Evolutionary conservation across 164 flowering plant genomes (phyloP).

Genomic region (Dillenia suffruticosa): DNA sequence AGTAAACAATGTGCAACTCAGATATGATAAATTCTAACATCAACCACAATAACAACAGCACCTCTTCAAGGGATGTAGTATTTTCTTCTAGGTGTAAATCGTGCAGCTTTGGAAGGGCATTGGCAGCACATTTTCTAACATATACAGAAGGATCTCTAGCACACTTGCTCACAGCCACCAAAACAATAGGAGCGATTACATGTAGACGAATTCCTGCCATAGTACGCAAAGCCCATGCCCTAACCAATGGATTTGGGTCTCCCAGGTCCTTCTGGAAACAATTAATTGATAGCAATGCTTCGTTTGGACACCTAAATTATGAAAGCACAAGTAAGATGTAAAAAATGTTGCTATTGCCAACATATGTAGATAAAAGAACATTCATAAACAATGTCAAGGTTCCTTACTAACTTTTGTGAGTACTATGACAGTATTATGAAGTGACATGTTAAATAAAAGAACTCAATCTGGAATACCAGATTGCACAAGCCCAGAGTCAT

Average conservation of each 20-base stretch:
- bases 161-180: slow-evolving; percentile 81
- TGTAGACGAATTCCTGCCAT: slow-evolving; percentile 97
- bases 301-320: slow-evolving; percentile 87
- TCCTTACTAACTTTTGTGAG: no score
- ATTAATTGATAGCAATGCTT: slow-evolving; percentile 92
- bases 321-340: not conserved
- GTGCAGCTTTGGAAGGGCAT: slow-evolving; percentile 90
- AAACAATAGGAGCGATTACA: slow-evolving; percentile 81
- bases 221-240: slow-evolving; percentile 99
- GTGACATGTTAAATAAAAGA: no score
- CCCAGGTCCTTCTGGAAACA: slow-evolving; percentile 95
- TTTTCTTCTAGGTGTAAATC: slow-evolving; percentile 85
- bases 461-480: no score
- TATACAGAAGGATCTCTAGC: slow-evolving; percentile 94
- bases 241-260: slow-evolving; percentile 90
- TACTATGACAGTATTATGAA: no score
- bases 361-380: no score
- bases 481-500: no score
- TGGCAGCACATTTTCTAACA: slow-evolving; percentile 97
- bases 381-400: no score
- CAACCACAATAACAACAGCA: no score
- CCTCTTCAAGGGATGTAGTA: slow-evolving; percentile 77
- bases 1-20: not conserved
- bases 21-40: not conserved
- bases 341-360: no score